These are phyloP conservation scores for Lactarius psammicola DNA, from an alignment of 768 basidiomycete species.

Conservation along the genomic window DNA sequence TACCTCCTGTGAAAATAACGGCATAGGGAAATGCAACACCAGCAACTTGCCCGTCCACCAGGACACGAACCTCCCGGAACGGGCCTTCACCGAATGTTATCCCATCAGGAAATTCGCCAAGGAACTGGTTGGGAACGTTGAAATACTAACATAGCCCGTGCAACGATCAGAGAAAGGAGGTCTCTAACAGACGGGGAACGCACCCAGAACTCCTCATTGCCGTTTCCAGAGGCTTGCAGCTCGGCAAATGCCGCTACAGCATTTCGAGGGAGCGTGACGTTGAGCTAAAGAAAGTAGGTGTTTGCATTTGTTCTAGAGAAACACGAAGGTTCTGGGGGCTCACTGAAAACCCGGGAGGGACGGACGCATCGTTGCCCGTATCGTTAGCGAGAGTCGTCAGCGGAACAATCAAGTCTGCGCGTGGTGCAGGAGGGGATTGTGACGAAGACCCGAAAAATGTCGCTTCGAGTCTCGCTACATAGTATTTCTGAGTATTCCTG, in stretches of 20 bases:
- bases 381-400: conserved; percentile 61
- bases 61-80: conserved; percentile 58
- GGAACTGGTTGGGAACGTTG: conserved; percentile 61
- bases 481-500: not conserved
- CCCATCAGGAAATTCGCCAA: conserved; percentile 51
- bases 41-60: conserved; percentile 55
- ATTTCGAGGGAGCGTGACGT: conserved; percentile 68
- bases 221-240: conserved; percentile 65
- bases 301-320: not conserved
- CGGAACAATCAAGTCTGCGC: conserved; percentile 49
- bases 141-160: conserved; percentile 59
- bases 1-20: conserved; percentile 2
- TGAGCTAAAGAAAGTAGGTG: conserved; percentile 42
- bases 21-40: conserved; percentile 57
- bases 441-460: conserved; percentile 67
- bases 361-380: conserved; percentile 65
- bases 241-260: conserved; percentile 67
- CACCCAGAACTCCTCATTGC: conserved; percentile 78
- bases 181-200: conserved; percentile 20
- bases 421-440: conserved; percentile 52
- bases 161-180: not conserved
- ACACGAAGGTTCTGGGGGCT: conserved; percentile 15
- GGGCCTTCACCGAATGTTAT: conserved; percentile 52
- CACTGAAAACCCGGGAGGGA: conserved; percentile 73
- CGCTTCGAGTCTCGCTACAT: conserved; percentile 60